Percentiles rank a stretch among this genome's conserved stretches.
Evolutionary conservation across 176 grass and related monocot genomes (phyloP).

Genomic region (Puya raimondii): DNA sequence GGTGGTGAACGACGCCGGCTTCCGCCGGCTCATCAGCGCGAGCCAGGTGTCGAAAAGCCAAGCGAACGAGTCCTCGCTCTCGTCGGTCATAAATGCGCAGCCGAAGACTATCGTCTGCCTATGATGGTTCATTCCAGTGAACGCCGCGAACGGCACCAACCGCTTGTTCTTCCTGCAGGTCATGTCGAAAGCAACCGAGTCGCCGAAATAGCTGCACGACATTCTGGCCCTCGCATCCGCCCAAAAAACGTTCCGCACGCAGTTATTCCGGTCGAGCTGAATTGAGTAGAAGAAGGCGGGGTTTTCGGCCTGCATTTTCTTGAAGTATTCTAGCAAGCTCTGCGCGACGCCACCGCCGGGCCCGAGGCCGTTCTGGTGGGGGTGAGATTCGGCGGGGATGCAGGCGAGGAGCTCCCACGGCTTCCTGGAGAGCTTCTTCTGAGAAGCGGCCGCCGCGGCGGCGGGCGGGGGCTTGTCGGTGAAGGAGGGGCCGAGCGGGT

Average conservation of each 20-base stretch:
- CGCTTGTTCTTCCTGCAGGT: slow-evolving; percentile 47
- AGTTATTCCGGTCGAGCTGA: slow-evolving; percentile 37
- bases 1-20: slow-evolving; percentile 35
- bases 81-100: slow-evolving; percentile 55
- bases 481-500: slow-evolving; percentile 13
- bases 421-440: slow-evolving; percentile 25
- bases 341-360: slow-evolving; percentile 43
- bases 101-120: slow-evolving; percentile 44
- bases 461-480: not conserved
- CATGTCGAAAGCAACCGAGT: slow-evolving; percentile 37
- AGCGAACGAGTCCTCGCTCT: slow-evolving; percentile 40
- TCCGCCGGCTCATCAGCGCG: slow-evolving; percentile 31
- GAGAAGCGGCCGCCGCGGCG: not conserved
- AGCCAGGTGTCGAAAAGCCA: slow-evolving; percentile 64
- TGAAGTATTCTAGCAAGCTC: slow-evolving; percentile 57
- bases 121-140: slow-evolving; percentile 60
- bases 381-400: not conserved
- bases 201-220: slow-evolving; percentile 39
- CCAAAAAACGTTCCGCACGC: slow-evolving; percentile 51
- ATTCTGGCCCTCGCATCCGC: slow-evolving; percentile 31
- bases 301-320: slow-evolving; percentile 48
- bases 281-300: slow-evolving; percentile 44
- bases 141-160: slow-evolving; percentile 32
- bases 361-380: slow-evolving; percentile 29
- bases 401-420: slow-evolving; percentile 7